Conservation (phyloP, 2,329 filamentous ascomycete genomes). For the Truncatella angustata region DNA sequence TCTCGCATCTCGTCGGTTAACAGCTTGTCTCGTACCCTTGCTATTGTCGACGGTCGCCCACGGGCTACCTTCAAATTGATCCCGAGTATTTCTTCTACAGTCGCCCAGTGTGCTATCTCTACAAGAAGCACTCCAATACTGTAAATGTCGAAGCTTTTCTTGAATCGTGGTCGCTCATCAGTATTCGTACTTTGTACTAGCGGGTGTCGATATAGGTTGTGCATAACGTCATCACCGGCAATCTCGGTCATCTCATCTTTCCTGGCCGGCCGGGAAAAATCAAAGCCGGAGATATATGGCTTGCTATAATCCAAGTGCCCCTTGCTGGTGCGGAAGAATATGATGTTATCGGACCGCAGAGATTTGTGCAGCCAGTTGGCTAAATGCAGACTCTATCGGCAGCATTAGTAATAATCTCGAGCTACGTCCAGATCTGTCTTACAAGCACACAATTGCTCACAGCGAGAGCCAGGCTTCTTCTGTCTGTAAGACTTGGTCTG, state of each 20-base stretch:
- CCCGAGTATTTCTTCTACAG: constrained; percentile 40
- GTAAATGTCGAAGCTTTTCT: constrained; percentile 53
- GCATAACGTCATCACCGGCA: constrained; percentile 39
- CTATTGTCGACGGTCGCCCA: constrained; percentile 36
- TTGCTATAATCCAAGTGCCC: constrained; percentile 34
- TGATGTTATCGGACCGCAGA: constrained; percentile 50
- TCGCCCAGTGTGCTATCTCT: constrained; percentile 52
- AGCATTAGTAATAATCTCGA: background rate
- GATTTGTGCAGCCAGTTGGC: constrained; percentile 60
- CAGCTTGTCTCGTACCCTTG: constrained; percentile 32
- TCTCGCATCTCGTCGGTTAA: constrained; percentile 28
- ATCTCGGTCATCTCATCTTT: constrained; percentile 50
- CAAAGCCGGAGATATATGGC: constrained; percentile 52
- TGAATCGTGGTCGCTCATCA: constrained; percentile 33
- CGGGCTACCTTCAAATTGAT: constrained; percentile 34
- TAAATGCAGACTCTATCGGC: constrained; percentile 43
- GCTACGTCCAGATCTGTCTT: no score
- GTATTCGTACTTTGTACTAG: constrained; percentile 35
- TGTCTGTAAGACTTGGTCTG: constrained; percentile 49
- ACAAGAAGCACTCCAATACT: constrained; percentile 50
- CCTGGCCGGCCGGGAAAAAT: constrained; percentile 50
- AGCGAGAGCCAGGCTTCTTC: constrained; percentile 49
- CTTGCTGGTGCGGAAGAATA: constrained; percentile 42
- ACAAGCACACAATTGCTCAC: constrained; percentile 49
- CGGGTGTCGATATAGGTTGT: constrained; percentile 52